A percentile compares a stretch with the other conserved stretches of the same genome.
These are phyloP conservation scores for Calonectria naviculata DNA, from an alignment of 2,329 filamentous ascomycete species.

Conservation along the genomic window DNA sequence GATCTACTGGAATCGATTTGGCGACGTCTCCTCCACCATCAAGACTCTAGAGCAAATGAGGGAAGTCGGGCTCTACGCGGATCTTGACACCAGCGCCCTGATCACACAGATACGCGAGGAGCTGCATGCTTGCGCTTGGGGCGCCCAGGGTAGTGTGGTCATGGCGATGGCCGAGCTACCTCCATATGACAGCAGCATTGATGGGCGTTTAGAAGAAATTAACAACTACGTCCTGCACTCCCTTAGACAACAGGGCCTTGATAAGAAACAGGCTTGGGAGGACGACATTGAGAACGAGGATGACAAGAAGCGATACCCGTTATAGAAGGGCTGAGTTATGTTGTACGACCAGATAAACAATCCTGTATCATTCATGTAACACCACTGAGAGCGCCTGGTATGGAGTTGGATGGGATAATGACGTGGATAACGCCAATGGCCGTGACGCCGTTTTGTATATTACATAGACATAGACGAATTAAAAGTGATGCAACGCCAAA, in stretches of 20 bases:
- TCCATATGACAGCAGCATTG: constrained; percentile 45
- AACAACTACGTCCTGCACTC: constrained; percentile 12
- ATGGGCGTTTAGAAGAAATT: constrained; percentile 34
- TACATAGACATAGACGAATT: constrained; percentile 10
- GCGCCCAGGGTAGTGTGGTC: constrained; percentile 51
- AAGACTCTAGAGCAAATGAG: constrained; percentile 74
- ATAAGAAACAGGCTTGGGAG: neutral
- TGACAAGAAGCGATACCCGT: neutral
- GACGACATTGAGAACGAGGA: constrained; percentile 1
- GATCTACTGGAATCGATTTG: constrained; percentile 70
- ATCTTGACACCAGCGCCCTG: constrained; percentile 48
- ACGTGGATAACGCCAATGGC: neutral
- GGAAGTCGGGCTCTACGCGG: constrained; percentile 68
- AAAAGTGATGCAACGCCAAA: neutral
- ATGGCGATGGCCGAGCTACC: constrained; percentile 51
- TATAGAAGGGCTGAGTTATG: neutral
- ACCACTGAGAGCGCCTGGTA: neutral
- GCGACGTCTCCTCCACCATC: constrained; percentile 66
- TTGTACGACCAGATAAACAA: constrained; percentile 2
- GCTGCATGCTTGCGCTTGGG: constrained; percentile 48
- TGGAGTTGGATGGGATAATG: constrained; percentile 2
- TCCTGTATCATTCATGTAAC: constrained; percentile 16
- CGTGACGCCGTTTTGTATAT: neutral
- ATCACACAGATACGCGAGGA: constrained; percentile 46
- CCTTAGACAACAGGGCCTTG: constrained; percentile 12